Base-by-base conservation (phyloP, 495 filamentous ascomycete genomes). In the Baudoinia panamericana region DNA sequence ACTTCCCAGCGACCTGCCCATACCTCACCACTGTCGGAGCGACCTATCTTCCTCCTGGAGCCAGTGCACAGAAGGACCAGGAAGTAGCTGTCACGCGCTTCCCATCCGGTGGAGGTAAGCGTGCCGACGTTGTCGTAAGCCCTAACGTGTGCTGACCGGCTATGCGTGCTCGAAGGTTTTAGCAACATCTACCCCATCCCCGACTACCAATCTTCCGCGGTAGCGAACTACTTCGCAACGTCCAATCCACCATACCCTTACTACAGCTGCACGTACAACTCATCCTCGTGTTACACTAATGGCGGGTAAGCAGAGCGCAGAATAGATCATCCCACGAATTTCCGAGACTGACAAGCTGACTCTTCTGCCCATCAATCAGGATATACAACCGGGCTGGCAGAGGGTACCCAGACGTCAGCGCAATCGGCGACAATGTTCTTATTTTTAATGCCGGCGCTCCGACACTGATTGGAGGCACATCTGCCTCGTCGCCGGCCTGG, bases 351-450 rank as follows among this genome's bases (percentile, higher is more conserved):
- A n/a, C n/a, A n/a, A n/a, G n/a, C n/a, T n/a, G n/a, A n/a, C n/a
- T n/a, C n/a, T n/a, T n/a, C n/a, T n/a, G n/a, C n/a, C n/a, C n/a
- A n/a, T n/a, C n/a, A n/a, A n/a, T n/a, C n/a, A n/a, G n/a, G n/a
- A n/a, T n/a, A n/a, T 70, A 63, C 32, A 64, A 72, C 44, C 79
- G 75, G 56, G 72, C 73, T 47, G 66, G 66, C 7, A 66, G 79
- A 18, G 77, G 65, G 4, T 80, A 71, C 43, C 78, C 79, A 0
- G 79, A 84, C 36, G 66, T 82, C 16, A 56, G 70, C 4, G 77
- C 76, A 15, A 63, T 41, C 19, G 51, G 51, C 20, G 36, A 31
- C n/a, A 51, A 54, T 15, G 30, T 45, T 20, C 3, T 26, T 8
- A 45, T 39, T 21, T 21, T 45, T 19, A 22, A 44, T 21, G 24